Evolutionary conservation across 192 early-diverging fungal species (phyloP), one percentile per base, ranked within the genome.

Genomic region (Backusella parvicylindrica): DNA sequence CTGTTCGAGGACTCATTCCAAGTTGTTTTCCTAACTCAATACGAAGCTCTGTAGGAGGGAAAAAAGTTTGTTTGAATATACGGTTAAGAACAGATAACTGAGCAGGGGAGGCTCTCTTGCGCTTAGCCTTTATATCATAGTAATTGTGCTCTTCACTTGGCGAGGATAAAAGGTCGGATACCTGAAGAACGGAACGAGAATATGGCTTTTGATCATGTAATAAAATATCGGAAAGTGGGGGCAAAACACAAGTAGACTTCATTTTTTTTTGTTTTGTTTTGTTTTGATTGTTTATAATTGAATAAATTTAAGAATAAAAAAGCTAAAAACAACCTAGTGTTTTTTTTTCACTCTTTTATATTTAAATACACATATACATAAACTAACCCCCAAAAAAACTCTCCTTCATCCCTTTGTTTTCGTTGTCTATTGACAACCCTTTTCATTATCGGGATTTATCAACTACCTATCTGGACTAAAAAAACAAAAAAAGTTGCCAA

Each of bases 1-100:
- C 91, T n/a, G 90, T 91, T 32, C 94, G 89, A 30, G 93, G 91
- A 36, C 90, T 89, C 95, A 96, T 95, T 75, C 88, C 84, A 16
- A 95, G 84, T 33, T 83, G 79, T 35, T 82, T 82, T 21, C 91
- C 93, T 9, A 96, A 85, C 30, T 86, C 86, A 49, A 90, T 79
- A 63, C 95, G 88, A 76, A 90, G 75, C 64, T 92, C 89, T 3
- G 92, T 89, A 21, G 89, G 91, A 13, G 95, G 95, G 38, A 93
- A 91, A 56, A 82, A 87, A 12, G 91, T 93, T 38, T 86, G 79
- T 40, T 81, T 79, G 75, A 93, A 91, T 43, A 92, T 85, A 23
- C 85, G 71, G 53, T 83, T 83, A 40, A 92, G 68, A 1, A 90
- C 88, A 11, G 84, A 77, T 43, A 86, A 70, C 81, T 92, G 90